A percentile compares a stretch with the other conserved stretches of the same genome.
These are phyloP conservation scores for Davidsoniella eucalypti DNA, from an alignment of 2,329 filamentous ascomycete species.

Conservation along the genomic window DNA sequence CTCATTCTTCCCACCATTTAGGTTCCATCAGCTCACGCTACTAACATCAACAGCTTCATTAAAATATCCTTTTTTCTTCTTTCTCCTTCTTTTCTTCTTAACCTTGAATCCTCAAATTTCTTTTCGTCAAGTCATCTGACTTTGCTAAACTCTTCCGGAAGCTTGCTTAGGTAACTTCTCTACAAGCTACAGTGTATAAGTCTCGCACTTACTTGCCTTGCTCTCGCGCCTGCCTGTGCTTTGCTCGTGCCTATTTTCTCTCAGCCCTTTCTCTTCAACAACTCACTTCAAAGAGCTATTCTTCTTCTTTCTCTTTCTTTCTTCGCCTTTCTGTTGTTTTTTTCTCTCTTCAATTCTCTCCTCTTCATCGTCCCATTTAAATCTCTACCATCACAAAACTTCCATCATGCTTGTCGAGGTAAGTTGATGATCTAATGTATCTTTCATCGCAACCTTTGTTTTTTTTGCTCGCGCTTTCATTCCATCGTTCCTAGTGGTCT, in stretches of 20 bases:
- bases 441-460: slow-evolving; percentile 7
- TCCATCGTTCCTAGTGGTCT: background rate
- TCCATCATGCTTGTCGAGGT: slow-evolving; percentile 21
- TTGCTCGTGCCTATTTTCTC: background rate
- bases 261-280: background rate
- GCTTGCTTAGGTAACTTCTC: background rate
- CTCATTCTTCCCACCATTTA: background rate
- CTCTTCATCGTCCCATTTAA: background rate
- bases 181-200: slow-evolving; percentile 2
- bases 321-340: background rate
- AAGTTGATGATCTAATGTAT: slow-evolving; percentile 11
- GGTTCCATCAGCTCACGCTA: slow-evolving; percentile 1
- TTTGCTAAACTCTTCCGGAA: no score
- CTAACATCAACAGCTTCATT: slow-evolving; percentile 7
- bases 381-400: background rate
- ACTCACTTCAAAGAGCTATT: background rate
- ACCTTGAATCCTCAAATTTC: background rate
- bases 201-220: background rate
- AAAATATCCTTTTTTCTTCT: slow-evolving; percentile 4
- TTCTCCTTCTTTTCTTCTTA: background rate
- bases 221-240: no score
- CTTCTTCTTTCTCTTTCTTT: background rate
- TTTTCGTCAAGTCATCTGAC: background rate
- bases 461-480: slow-evolving; percentile 5
- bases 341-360: background rate